These are phyloP conservation scores for Candida ficus DNA, from an alignment of 805 yeast genomes.

Conservation along the genomic window DNA sequence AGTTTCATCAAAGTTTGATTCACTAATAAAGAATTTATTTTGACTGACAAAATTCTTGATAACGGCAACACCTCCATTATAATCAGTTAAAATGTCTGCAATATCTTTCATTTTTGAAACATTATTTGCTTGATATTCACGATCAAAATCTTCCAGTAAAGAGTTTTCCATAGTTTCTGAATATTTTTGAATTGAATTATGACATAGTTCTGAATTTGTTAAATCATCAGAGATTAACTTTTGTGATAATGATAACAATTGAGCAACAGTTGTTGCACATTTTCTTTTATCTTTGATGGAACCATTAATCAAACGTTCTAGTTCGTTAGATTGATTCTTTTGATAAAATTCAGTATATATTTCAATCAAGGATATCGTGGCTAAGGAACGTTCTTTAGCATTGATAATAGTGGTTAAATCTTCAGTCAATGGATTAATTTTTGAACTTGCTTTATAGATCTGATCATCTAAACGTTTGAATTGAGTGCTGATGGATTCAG, in stretches of 20 bases:
- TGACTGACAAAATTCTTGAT: slow-evolving; percentile 78
- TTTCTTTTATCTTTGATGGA: slow-evolving; percentile 50
- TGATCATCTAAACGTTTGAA: slow-evolving; percentile 47
- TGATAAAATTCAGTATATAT: slow-evolving; percentile 74
- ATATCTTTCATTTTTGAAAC: slow-evolving; percentile 68
- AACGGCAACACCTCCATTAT: slow-evolving; percentile 80
- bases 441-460: slow-evolving; percentile 51
- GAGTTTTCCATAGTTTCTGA: slow-evolving; percentile 74
- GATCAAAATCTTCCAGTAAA: slow-evolving; percentile 63
- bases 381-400: slow-evolving; percentile 67
- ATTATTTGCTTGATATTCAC: slow-evolving; percentile 67
- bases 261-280: slow-evolving; percentile 67
- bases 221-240: slow-evolving; percentile 56
- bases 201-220: slow-evolving; percentile 34
- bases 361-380: slow-evolving; percentile 66
- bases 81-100: slow-evolving; percentile 69
- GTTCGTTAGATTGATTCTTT: slow-evolving; percentile 39
- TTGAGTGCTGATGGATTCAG: slow-evolving; percentile 39
- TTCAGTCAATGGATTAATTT: slow-evolving; percentile 66
- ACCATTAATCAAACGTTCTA: slow-evolving; percentile 52
- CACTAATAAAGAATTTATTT: slow-evolving; percentile 57
- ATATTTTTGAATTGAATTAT: slow-evolving; percentile 51
- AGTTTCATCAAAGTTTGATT: slow-evolving; percentile 18
- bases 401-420: slow-evolving; percentile 61
- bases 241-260: slow-evolving; percentile 56